Base-by-base conservation (phyloP, 1,284 basidiomycete species). In the Ustilago loliicola region DNA sequence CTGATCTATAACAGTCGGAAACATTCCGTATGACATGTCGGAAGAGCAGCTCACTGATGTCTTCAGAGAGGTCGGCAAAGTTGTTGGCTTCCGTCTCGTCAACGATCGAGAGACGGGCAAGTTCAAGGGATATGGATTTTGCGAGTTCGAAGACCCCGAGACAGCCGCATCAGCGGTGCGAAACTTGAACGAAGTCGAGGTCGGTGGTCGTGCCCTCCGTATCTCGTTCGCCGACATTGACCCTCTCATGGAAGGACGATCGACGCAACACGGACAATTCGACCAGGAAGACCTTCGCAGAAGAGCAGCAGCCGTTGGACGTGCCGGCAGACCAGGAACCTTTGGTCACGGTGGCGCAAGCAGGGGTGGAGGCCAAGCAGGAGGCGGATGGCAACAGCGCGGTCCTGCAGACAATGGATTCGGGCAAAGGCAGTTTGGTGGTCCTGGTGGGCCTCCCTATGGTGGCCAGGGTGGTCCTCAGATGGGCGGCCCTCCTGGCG, bases 51-150 rank as follows among this genome's bases (percentile, higher is more conserved):
- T 86, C 30, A 79, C 80, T 19, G 79, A 84, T 27, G 81, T 86
- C 51, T 86, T 86, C 52, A 64, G 72, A 11, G 83, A 86, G 59
- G 85, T 85, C 15, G 85, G 85, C 17, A 80, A 78, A 50, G 85
- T 86, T 25, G 83, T 82, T 29, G 84, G 80, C 1, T 84, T 86
- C 67, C 75, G 81, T 48, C 72, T 85, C 34, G 96, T 98, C 60
- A 98, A 95, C 87, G 96, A 99, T 88, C 90, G 94, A 80, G 93
- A 95, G 68, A 97, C 95, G 21, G 95, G 96, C 65, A 95, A 96
- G 87, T 94, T 95, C 56, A 95, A 94, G 88, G 96, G 97, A 17
- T 99, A 97, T 86, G 96, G 96, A 15, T 98, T 98, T 86, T 96
- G 95, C 88, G 95, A 97, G 90, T 98, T 95, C 86, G 92, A 93